Percentiles rank a stretch among this genome's conserved stretches.
Evolutionary conservation across 306 rosid species (phyloP).

Genomic region (Cyclanthera cordifolia): DNA sequence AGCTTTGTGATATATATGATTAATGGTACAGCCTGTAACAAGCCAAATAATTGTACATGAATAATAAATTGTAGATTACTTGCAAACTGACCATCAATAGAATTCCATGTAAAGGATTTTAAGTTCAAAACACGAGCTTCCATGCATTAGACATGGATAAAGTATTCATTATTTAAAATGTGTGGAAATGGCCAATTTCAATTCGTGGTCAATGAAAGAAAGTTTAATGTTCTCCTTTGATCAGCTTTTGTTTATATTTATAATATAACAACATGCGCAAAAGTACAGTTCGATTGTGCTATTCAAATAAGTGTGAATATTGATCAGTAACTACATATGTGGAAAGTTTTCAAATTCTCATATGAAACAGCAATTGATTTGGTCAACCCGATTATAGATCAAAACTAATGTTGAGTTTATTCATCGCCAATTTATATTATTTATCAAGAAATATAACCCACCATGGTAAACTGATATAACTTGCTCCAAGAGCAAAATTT

Average conservation of each 20-base stretch:
- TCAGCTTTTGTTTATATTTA: not conserved
- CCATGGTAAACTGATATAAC: constrained; percentile 98
- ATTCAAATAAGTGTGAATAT: not conserved
- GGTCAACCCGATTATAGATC: not conserved
- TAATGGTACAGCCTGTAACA: constrained; percentile 8
- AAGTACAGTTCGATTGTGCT: too few relatives aligned
- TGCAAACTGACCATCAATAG: not conserved
- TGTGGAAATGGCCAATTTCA: too few relatives aligned
- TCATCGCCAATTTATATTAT: not conserved
- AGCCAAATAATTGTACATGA: not conserved
- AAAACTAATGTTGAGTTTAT: not conserved
- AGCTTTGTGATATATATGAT: not conserved
- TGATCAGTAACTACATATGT: not conserved
- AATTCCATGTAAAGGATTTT: not conserved
- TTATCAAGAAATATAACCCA: constrained; percentile 20
- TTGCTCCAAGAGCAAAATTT: constrained; percentile 95
- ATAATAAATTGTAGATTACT: not conserved
- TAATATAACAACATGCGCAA: not conserved
- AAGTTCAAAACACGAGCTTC: not conserved
- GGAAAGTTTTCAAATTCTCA: not conserved
- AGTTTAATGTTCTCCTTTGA: not conserved
- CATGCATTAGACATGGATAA: not conserved
- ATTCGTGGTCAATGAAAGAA: too few relatives aligned
- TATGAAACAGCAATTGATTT: not conserved
- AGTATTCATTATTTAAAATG: not conserved